Evolutionary conservation across 106 monocot genomes (phyloP), one percentile per base, ranked within the genome.

Genomic region (Dioscorea zingiberensis): DNA sequence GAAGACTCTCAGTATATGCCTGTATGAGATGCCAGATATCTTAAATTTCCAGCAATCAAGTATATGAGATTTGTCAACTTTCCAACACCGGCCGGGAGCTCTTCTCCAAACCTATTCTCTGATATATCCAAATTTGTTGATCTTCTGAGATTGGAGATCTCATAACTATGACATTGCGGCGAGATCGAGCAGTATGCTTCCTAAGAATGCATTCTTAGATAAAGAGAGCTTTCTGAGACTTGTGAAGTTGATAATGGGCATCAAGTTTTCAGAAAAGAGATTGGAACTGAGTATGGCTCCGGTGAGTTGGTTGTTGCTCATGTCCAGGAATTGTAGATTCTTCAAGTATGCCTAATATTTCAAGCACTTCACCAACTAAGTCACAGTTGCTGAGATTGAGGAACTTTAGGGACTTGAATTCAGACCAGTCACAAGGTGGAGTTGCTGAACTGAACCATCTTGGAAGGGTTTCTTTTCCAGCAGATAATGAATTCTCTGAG

Each of bases 381-480:
- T 69, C 75, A 58, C 95, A 88, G 18, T 70, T 77, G 71, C 85
- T 91, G n/a, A 95, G 59, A 74, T 95, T 95, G 67, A 95, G 87
- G 22, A 64, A 48, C 55, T 48, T 78, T 23, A 95, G 79, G 60
- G 68, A 70, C 48, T 17, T 59, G 27, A 95, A 83, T 27, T 69
- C 95, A 54, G 80, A 73, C 95, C 95, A 95, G 62, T 83, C 67
- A 74, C 95, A 95, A 11, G 91, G 95, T 29, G 71, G 61, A 9
- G 53, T 80, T 61, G 71, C 69, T 17, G 64, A 4, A 70, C 83
- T 58, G 45, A 88, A 95, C 95, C 95, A 95, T 69, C 72, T 75
- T 27, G 81, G 81, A 51, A 91, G 71, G 38, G 69, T 63, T 21
- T 74, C 46, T 60, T 21, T 81, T 55, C 62, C 66, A 46, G 51